These are phyloP conservation scores for Alternaria solani DNA, from an alignment of 2,329 filamentous ascomycete genomes.

Conservation along the genomic window DNA sequence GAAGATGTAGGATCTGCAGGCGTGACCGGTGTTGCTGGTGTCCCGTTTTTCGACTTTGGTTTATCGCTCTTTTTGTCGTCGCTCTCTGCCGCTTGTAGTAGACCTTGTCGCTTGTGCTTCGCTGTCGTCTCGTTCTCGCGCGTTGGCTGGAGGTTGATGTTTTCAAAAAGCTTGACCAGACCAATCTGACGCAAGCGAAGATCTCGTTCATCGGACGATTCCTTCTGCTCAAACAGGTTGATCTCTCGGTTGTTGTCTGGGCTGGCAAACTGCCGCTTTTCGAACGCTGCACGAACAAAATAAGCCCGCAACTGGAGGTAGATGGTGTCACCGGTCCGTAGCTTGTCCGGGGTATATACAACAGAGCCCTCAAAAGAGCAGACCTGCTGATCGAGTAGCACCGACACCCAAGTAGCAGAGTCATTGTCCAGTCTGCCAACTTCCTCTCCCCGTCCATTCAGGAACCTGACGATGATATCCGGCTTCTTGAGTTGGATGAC, in stretches of 20 bases:
- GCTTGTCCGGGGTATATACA: constrained; percentile 84
- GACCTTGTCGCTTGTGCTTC: constrained; percentile 80
- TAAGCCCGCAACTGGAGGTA: constrained; percentile 86
- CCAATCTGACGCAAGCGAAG: constrained; percentile 85
- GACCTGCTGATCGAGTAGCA: constrained; percentile 87
- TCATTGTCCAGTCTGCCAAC: constrained; percentile 88
- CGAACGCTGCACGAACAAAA: constrained; percentile 77
- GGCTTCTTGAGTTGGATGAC: constrained; percentile 70
- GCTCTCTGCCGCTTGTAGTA: constrained; percentile 87
- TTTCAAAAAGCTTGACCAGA: constrained; percentile 86
- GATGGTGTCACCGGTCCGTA: constrained; percentile 93
- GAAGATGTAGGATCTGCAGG: constrained; percentile 57
- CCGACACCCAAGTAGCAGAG: constrained; percentile 88
- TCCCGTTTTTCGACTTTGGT: constrained; percentile 58
- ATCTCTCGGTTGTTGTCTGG: constrained; percentile 74
- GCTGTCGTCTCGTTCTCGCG: constrained; percentile 76
- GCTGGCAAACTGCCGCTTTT: constrained; percentile 67
- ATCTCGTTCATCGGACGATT: constrained; percentile 84
- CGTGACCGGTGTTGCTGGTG: constrained; percentile 36
- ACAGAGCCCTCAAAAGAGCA: constrained; percentile 88
- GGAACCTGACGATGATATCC: constrained; percentile 93
- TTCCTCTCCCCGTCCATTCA: constrained; percentile 78
- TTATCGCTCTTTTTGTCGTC: constrained; percentile 72
- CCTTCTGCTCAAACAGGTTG: constrained; percentile 81
- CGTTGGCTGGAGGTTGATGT: constrained; percentile 82